Evolutionary conservation across 345 rosid genomes (phyloP).

Genomic region (Dovyalis caffra): DNA sequence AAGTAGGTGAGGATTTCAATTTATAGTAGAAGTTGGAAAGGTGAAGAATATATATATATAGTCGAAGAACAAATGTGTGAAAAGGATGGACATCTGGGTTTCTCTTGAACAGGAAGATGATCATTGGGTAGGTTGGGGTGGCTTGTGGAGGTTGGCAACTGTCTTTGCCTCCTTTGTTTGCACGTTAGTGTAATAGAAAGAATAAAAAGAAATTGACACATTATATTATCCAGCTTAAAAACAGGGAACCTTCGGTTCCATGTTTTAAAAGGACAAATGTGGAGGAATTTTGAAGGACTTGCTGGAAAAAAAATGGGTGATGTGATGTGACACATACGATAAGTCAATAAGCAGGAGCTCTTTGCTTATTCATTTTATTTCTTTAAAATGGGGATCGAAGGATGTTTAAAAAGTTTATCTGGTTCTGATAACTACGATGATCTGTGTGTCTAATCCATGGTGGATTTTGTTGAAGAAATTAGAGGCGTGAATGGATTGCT

Average conservation of each 20-base stretch:
- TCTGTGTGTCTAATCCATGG: not conserved
- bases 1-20: conserved; percentile 2
- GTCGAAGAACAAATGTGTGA: conserved; percentile 10
- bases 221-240: no score
- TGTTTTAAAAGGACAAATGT: not conserved
- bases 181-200: conserved; percentile 15
- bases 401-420: no score
- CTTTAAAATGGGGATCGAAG: no score
- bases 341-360: not conserved
- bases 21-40: not conserved
- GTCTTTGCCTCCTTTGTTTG: conserved; percentile 13
- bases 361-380: no score
- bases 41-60: conserved; percentile 13
- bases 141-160: conserved; percentile 1
- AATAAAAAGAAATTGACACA: not conserved
- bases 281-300: not conserved
- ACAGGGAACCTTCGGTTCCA: not conserved
- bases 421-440: not conserved
- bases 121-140: conserved; percentile 9
- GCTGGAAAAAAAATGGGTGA: not conserved
- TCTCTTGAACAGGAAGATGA: conserved; percentile 35
- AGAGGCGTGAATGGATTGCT: not conserved
- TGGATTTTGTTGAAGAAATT: not conserved
- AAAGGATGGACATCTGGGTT: conserved; percentile 15
- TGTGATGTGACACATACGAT: not conserved